phyloP scores from a whole-genome alignment of 2,329 filamentous ascomycete genomes.

The Talaromyces piceae region DNA sequence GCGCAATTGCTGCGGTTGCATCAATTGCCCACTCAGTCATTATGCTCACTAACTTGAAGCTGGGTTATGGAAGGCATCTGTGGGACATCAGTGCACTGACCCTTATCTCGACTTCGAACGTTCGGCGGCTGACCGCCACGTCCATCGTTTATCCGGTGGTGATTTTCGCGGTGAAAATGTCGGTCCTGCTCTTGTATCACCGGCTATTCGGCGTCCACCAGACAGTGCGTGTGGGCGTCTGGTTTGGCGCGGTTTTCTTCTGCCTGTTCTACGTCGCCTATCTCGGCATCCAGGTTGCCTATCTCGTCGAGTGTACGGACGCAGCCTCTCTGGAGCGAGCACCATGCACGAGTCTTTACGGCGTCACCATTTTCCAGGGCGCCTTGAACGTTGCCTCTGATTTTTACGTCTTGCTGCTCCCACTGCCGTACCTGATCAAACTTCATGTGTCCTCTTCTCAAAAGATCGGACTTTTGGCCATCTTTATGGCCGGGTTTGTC shows the following conservation, averaged over 20 bases:
- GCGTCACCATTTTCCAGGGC: not conserved
- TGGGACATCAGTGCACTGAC: constrained; percentile 2
- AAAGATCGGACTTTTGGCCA: constrained; percentile 32
- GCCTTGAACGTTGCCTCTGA: constrained; percentile 25
- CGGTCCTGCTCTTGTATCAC: not conserved
- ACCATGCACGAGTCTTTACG: not conserved
- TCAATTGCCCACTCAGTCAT: not conserved
- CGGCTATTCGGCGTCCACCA: not conserved
- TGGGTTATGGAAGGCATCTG: constrained; percentile 2
- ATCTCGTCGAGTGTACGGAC: not conserved
- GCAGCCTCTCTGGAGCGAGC: not conserved
- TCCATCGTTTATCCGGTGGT: not conserved
- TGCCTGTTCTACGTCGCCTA: not conserved
- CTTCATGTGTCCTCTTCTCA: constrained; percentile 37
- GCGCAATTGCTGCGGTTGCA: not conserved
- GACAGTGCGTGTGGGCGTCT: not conserved
- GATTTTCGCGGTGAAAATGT: not conserved
- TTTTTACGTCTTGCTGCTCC: constrained; percentile 37
- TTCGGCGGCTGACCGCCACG: not conserved
- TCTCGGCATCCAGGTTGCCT: not conserved
- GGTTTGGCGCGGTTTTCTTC: not conserved
- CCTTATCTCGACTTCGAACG: not conserved
- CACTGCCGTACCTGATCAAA: constrained; percentile 35
- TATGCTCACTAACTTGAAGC: not conserved
- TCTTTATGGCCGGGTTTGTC: constrained; percentile 25